These are phyloP conservation scores for Candida berthetii DNA, from an alignment of 805 yeast species.

Conservation along the genomic window DNA sequence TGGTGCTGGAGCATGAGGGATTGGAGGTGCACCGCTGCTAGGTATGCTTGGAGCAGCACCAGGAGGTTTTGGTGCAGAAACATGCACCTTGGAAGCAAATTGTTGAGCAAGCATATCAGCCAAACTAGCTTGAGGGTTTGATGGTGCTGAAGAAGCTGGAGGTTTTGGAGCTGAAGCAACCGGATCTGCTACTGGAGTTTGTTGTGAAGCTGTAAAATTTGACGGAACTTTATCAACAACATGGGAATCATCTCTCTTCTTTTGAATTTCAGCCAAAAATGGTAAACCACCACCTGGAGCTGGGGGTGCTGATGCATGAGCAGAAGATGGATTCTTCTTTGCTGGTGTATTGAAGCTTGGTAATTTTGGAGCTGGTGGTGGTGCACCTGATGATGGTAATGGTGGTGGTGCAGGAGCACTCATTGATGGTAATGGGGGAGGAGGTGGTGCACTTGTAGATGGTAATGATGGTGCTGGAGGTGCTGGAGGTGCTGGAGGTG, in stretches of 20 bases:
- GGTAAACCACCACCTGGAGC: slow-evolving; percentile 38
- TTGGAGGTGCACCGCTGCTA: not conserved
- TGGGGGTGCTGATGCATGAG: slow-evolving; percentile 18
- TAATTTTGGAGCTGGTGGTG: slow-evolving; percentile 7
- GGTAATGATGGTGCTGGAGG: slow-evolving; percentile 9
- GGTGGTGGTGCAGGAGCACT: slow-evolving; percentile 4
- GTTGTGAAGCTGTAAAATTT: slow-evolving; percentile 17
- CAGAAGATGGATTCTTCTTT: slow-evolving; percentile 8
- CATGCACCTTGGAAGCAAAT: slow-evolving; percentile 3
- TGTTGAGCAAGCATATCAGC: slow-evolving; percentile 1
- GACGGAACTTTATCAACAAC: slow-evolving; percentile 36
- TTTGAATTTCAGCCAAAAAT: slow-evolving; percentile 51
- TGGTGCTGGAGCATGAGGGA: slow-evolving; percentile 11
- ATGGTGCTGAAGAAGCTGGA: slow-evolving; percentile 19
- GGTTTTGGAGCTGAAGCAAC: slow-evolving; percentile 16
- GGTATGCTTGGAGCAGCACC: slow-evolving; percentile 1
- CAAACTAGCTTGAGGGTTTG: slow-evolving; percentile 6
- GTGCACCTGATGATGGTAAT: not conserved
- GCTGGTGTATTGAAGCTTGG: slow-evolving; percentile 12
- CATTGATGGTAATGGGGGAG: slow-evolving; percentile 16
- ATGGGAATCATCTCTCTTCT: slow-evolving; percentile 43
- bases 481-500: slow-evolving; percentile 7
- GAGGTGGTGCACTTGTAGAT: slow-evolving; percentile 14
- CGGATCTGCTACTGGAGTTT: slow-evolving; percentile 8
- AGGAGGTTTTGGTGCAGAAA: slow-evolving; percentile 14